Base-by-base conservation (phyloP, 2,329 filamentous ascomycete genomes). In the Fusarium sp. region DNA sequence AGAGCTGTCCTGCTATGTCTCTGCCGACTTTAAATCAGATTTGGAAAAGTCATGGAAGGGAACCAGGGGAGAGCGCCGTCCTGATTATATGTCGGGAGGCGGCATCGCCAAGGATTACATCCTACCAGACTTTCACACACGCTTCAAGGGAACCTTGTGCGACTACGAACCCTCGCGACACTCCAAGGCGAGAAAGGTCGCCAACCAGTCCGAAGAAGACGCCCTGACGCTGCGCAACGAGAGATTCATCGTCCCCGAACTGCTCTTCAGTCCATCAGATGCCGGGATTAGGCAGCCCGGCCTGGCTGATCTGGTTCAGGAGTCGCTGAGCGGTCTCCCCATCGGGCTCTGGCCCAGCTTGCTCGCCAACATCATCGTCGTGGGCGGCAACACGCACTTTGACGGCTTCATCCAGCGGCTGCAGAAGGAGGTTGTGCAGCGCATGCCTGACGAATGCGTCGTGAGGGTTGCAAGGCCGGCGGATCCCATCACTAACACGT, bases 51-150 rank as follows among this genome's bases (percentile, higher is more conserved):
- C 88, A 0, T 97, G 93, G 92, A 95, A 92, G 75, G 91, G 89
- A 7, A 87, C 90, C 2, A 79, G 85, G 59, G 84, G 87, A 39
- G 83, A 87, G 68, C 78, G 80, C 45, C 79, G 86, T 11, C 76
- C 80, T 1, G 71, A 76, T 0, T 88, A 82, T 51, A 40, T 80
- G 3, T 77, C 74, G 1, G 84, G 83, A 12, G 84, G 74, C 11
- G 85, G 85, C 6, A 87, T 97, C 31, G 90, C 93, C 6, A 88
- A 93, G 53, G 94, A 99, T 73, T 99, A 97, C 73, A 89, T 98
- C 19, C 82, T 99, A 2, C 95, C 95, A 0, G 93, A 99, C 74
- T 90, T 87, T 60, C 84, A 88, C 65, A 78, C 80, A 1, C 77
- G 81, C 4, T 76, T 77, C 4, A 80, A 89, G 41, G 94, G 94